Base-by-base conservation (phyloP, 2,329 filamentous ascomycete species). In the Rhinocladiella similis region DNA sequence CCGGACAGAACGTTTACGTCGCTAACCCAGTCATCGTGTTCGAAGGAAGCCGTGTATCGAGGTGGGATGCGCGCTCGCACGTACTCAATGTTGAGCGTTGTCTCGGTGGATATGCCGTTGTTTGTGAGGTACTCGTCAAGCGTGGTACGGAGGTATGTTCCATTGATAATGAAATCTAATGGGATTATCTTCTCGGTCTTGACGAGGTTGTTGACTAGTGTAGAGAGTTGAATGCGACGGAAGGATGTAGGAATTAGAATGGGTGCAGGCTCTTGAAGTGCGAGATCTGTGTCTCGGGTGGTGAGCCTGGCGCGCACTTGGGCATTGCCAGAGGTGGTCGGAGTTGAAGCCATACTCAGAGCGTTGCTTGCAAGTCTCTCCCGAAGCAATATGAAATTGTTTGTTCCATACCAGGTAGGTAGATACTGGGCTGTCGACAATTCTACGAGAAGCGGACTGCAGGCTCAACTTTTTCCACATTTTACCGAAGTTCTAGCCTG, bases 11-110 rank as follows among this genome's bases (percentile, higher is more conserved):
- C 83, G 71, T 97, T 91, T 22, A 97, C 85, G 22, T 84, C 83
- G 70, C 90, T 90, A 47, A 99, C 89, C 94, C 94, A 99, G 73
- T 97, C 94, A 69, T 99, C 92, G 72, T 99, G 93, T 76, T 97
- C 88, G 71, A 96, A 99, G 69, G 89, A 94, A 12, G 91, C 88
- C 65, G 96, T 86, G 72, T 94, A 93, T 35, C 89, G 81, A 16
- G 94, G 94, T 6, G 94, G 94, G 58, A 97, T 85, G 65, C 97
- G 78, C 62, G 91, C 94, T 67, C 91, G 88, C 35, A 97, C 91
- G 74, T 97, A 99, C 77, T 97, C 92, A 55, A 99, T 82, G 35
- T 87, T 88, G 50, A 99, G 77, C 3, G 88, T 93, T 3, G 87
- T 89, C 77, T 99, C 94, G 41, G 91, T 84, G 18, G 91, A 96